Percentiles rank a stretch among this genome's conserved stretches.
phyloP scores from a whole-genome alignment of 2,329 filamentous ascomycete genomes.

The Ascochyta fabae region DNA sequence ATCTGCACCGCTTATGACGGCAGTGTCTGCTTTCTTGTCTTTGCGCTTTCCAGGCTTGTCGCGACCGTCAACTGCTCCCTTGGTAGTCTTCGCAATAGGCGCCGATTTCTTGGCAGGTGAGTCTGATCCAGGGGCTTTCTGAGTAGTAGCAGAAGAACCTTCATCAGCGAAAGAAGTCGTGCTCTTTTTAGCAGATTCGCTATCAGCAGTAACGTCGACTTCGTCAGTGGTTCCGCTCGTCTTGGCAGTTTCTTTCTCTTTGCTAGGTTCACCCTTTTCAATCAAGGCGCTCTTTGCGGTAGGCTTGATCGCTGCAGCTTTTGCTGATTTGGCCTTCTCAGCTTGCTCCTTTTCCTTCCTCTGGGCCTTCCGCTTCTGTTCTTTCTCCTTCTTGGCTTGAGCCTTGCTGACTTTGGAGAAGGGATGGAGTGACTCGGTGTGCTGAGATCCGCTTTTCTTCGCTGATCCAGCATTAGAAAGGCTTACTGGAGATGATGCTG shows the following conservation, averaged over 20 bases:
- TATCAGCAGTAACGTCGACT: not conserved
- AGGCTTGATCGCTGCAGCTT: constrained; percentile 12
- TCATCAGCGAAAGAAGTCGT: not conserved
- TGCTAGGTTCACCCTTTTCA: not conserved
- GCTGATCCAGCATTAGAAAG: not conserved
- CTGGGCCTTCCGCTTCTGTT: constrained; percentile 47
- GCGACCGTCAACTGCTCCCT: not conserved
- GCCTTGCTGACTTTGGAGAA: constrained; percentile 38
- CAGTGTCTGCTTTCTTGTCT: not conserved
- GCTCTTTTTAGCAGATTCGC: not conserved
- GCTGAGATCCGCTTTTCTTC: constrained; percentile 34
- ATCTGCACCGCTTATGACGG: not conserved
- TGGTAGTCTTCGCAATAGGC: not conserved
- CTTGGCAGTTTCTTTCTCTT: not conserved
- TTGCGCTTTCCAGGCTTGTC: constrained; percentile 11
- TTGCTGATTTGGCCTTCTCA: constrained; percentile 17
- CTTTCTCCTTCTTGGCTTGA: constrained; percentile 42
- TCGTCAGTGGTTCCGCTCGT: not conserved
- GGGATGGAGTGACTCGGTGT: constrained; percentile 39
- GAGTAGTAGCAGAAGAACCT: not conserved
- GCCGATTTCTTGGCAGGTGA: not conserved
- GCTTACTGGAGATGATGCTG: not conserved
- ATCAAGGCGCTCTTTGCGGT: not conserved
- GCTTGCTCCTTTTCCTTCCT: constrained; percentile 32
- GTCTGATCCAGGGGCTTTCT: not conserved